Evolutionary conservation across 768 basidiomycete genomes (phyloP), one percentile per base, ranked within the genome.

Genomic region (Trametes punicea): DNA sequence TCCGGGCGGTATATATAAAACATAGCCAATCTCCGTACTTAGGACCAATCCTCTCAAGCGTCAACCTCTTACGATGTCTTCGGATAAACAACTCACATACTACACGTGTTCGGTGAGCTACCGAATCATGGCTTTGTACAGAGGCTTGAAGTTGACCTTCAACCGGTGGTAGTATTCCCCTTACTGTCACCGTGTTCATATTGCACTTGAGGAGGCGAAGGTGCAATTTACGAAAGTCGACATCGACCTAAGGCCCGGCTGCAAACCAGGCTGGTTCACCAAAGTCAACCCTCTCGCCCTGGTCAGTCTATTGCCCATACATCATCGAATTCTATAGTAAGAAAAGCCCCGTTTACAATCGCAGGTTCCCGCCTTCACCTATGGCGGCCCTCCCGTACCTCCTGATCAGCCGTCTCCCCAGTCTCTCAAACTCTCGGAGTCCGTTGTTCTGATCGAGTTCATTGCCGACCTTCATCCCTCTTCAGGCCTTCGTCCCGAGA

Each of bases 251-350:
- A 46, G 55, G 59, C 50, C 56, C 56, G 47, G 56, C 59, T 81
- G 82, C 71, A 88, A 88, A 69, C 85, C 85, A 0, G 79, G 77
- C 44, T 87, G 85, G 85, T 86, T 84, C 64, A 78, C 79, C 0
- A 75, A 78, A 0, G 79, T 88, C 39, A 88, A 87, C 69, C 81
- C 81, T 1, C 81, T 77, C 0, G 78, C 80, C 69, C 85, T 85
- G 77, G 85, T 83, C 15, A 31, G 61, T 46, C 18, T n/a, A 10
- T 29, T 20, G 18, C 41, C 20, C 18, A 40, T 34, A 15, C 6
- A 9, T 6, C 31, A 7, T 11, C 23, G 25, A 16, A 15, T 4
- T 25, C 8, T 23, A 25, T 33, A 21, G 47, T 50, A 34, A 26
- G 13, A 26, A 26, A 5, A 16, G 30, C 26, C 16, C 29, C 27